These are phyloP conservation scores for Chondrus crispus DNA, from an alignment of 23 red algal species.

Conservation along the genomic window DNA sequence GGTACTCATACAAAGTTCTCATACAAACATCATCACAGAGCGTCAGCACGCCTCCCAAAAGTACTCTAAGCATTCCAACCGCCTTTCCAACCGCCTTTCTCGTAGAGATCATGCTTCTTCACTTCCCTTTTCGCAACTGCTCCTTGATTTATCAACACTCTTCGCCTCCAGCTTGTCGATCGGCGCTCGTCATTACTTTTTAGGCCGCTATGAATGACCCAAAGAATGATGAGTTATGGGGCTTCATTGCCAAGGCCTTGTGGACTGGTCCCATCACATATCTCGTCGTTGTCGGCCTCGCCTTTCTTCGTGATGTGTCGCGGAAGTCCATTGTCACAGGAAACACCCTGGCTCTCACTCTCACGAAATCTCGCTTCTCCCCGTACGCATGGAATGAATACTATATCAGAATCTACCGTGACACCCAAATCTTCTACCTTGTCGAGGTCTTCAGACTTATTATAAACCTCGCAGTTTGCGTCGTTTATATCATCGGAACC, in stretches of 20 bases:
- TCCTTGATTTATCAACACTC: no score
- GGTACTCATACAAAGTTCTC: no score
- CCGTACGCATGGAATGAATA: neutral
- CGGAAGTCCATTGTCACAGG: constrained; percentile 14
- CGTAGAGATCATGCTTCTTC: no score
- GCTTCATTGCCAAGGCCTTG: constrained; percentile 23
- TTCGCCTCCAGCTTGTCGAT: no score
- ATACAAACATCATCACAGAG: no score
- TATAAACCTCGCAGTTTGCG: constrained; percentile 24
- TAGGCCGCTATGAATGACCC: no score
- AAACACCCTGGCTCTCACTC: neutral
- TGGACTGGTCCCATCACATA: constrained; percentile 32
- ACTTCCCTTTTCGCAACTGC: no score
- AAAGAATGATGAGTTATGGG: constrained; percentile 45
- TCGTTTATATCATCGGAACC: constrained; percentile 56
- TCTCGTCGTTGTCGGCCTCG: neutral
- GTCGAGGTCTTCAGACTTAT: constrained; percentile 31
- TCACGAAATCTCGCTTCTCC: neutral
- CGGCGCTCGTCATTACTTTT: no score
- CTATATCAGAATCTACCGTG: constrained; percentile 39
- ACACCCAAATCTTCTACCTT: constrained; percentile 25
- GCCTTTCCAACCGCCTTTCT: no score
- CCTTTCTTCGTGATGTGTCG: constrained; percentile 8
- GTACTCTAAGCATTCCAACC: no score
- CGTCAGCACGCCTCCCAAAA: no score